Evolutionary conservation across 2,329 filamentous ascomycete species (phyloP), one percentile per base, ranked within the genome.

Genomic region (Aspergillus alliaceus): DNA sequence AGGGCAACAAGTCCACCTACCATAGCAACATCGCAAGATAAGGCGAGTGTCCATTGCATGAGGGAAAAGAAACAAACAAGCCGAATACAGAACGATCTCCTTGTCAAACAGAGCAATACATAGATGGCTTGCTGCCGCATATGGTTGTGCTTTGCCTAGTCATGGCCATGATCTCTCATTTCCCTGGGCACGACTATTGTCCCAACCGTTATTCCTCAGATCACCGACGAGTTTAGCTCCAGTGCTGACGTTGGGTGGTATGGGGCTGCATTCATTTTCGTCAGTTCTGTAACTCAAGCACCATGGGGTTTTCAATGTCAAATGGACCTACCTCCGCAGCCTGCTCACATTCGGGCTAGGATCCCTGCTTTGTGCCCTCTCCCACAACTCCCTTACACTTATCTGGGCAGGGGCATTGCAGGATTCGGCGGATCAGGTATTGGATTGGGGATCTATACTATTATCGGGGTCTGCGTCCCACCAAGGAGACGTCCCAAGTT

Each of bases 201-300:
- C 14, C 15, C 53, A n/a, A 55, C 53, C 15, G 73, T 73, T 1
- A 68, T 76, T n/a, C 72, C 73, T 0, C 54, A 60, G 15, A 74
- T 76, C 34, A 75, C 72, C 2, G 60, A 70, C 51, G 69, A 77
- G 7, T 78, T 78, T 62, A 54, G 74, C 47, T 81, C 78, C 65
- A 72, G 77, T n/a, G 40, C 20, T 31, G 52, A 55, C 22, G 44
- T 55, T 22, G 53, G 53, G 6, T 55, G 53, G 53, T 58, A 67
- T 81, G 50, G 78, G 75, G 2, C 59, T 70, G 18, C 72, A 71
- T 18, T 66, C 73, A 3, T 76, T 80, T 51, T 49, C 15, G 31
- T 29, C 5, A 35, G 44, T 34, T 24, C 31, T 6, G 25, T 42
- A 20, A 44, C 24, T 29, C 78, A 81, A 51, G 72, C 77, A 1